Evolutionary conservation across 2,329 filamentous ascomycete species (phyloP).

Genomic region (Aspergillus alliaceus): DNA sequence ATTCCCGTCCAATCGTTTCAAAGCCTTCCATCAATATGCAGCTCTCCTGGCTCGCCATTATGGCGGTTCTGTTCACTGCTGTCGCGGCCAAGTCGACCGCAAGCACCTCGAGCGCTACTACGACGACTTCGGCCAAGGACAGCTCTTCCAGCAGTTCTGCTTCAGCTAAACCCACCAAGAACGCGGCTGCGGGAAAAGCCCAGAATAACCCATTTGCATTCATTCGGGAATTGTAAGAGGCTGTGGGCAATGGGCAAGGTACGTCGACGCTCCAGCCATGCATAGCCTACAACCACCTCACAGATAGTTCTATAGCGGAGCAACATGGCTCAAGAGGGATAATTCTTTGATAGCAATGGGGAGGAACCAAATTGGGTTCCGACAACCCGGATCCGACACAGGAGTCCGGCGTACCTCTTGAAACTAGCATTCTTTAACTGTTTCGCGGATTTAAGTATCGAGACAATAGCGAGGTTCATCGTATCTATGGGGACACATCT

Average conservation of each 20-base stretch:
- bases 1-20: not conserved
- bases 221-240: not conserved
- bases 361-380: too few relatives aligned
- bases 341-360: too few relatives aligned
- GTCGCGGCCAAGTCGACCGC: not conserved
- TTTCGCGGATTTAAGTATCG: too few relatives aligned
- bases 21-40: not conserved
- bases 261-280: not conserved
- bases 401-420: too few relatives aligned
- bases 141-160: not conserved
- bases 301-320: too few relatives aligned
- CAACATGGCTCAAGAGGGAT: too few relatives aligned
- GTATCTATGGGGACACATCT: too few relatives aligned
- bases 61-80: not conserved
- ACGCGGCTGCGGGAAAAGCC: not conserved
- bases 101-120: not conserved
- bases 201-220: not conserved
- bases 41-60: not conserved
- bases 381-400: too few relatives aligned
- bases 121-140: not conserved
- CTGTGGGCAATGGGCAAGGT: not conserved
- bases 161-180: not conserved
- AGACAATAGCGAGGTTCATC: too few relatives aligned
- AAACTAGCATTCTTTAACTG: too few relatives aligned
- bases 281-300: too few relatives aligned